Conservation (phyloP, 176 grass and related monocot species). For the Melocanna baccifera region DNA sequence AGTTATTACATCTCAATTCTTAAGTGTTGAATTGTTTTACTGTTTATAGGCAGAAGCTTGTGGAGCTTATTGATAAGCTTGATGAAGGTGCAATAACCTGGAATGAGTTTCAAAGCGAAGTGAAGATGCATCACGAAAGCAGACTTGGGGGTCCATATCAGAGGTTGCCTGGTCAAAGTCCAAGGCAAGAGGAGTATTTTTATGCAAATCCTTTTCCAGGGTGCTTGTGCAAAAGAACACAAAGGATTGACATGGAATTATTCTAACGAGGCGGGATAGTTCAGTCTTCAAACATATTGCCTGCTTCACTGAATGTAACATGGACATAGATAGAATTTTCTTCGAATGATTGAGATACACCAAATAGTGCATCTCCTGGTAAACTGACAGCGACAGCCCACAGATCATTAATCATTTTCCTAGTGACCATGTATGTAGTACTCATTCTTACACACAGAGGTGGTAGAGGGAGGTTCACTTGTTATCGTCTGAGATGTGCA, state of each 20-base stretch:
- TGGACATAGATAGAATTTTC: slow-evolving; percentile 4
- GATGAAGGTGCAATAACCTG: slow-evolving; percentile 61
- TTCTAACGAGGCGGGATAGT: slow-evolving; percentile 11
- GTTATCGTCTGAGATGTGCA: slow-evolving; percentile 11
- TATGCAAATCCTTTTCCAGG: slow-evolving; percentile 96
- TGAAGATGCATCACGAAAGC: slow-evolving; percentile 61
- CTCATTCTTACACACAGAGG: background rate
- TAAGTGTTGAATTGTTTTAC: slow-evolving; percentile 21
- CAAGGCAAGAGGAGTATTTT: slow-evolving; percentile 84
- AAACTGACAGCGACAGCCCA: slow-evolving; percentile 28
- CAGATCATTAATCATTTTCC: slow-evolving; percentile 27
- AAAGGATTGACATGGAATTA: slow-evolving; percentile 31
- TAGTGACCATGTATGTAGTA: slow-evolving; percentile 15
- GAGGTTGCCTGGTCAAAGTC: slow-evolving; percentile 50
- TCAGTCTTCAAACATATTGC: slow-evolving; percentile 28
- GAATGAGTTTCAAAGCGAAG: slow-evolving; percentile 54
- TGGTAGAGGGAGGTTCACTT: background rate
- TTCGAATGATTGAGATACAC: background rate
- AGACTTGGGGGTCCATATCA: slow-evolving; percentile 83
- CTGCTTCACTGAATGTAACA: slow-evolving; percentile 18
- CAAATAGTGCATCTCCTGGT: slow-evolving; percentile 9
- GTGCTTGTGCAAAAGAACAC: slow-evolving; percentile 73
- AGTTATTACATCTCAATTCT: slow-evolving; percentile 22
- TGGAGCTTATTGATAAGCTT: slow-evolving; percentile 75
- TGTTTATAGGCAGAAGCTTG: slow-evolving; percentile 61